Conservation (phyloP, 306 rosid genomes). For the Dalbergia cultrata region DNA sequence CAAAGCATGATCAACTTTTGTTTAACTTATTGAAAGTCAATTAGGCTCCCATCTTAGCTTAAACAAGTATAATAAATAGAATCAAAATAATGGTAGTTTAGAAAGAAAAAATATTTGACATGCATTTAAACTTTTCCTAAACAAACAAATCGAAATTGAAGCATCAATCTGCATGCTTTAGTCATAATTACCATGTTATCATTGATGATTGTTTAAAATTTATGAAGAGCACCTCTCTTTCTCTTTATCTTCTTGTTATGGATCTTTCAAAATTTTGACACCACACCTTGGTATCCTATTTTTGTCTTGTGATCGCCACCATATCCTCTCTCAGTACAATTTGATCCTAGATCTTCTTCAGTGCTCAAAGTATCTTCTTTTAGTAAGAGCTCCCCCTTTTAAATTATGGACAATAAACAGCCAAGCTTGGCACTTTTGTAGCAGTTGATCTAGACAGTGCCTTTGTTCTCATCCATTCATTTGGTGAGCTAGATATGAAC, state of each 20-base stretch:
- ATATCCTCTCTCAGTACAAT: constrained; percentile 16
- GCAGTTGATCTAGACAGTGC: constrained; percentile 16
- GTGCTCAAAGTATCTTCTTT: constrained; percentile 36
- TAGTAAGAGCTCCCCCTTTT: not conserved
- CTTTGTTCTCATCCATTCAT: constrained; percentile 30
- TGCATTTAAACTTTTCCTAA: too few relatives aligned
- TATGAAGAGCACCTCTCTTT: not conserved
- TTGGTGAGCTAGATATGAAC: not conserved
- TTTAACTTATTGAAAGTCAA: not conserved
- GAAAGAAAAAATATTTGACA: too few relatives aligned
- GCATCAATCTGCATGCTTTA: too few relatives aligned
- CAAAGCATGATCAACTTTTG: not conserved
- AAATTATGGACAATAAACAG: constrained; percentile 31
- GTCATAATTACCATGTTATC: too few relatives aligned
- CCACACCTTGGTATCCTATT: constrained; percentile 12
- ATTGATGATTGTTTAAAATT: too few relatives aligned
- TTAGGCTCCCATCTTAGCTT: too few relatives aligned
- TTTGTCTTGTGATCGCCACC: not conserved
- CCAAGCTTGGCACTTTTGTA: constrained; percentile 39
- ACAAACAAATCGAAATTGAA: too few relatives aligned
- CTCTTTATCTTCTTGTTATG: not conserved
- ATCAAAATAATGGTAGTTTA: too few relatives aligned
- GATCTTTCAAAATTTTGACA: constrained; percentile 9
- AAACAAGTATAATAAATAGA: too few relatives aligned
- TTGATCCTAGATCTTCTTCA: constrained; percentile 13